These are phyloP conservation scores for Clarkia xantiana DNA, from an alignment of 345 rosid species.

Conservation along the genomic window DNA sequence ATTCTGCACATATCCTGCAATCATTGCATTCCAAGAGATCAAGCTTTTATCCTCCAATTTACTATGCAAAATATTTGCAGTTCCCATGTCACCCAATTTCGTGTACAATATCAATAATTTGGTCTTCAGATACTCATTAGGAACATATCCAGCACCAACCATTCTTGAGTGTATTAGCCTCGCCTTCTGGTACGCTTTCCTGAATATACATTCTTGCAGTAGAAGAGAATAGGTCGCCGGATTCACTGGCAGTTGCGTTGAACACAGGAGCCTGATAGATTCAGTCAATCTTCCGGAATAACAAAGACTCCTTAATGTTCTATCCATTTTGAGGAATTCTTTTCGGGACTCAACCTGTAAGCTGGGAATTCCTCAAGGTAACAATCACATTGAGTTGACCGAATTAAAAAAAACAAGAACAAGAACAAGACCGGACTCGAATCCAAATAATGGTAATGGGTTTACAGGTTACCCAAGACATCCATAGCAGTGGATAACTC, in stretches of 20 bases:
- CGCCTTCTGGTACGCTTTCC: slow-evolving; percentile 28
- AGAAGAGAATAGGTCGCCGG: slow-evolving; percentile 31
- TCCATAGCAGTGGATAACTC: too few relatives aligned
- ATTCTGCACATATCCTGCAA: slow-evolving; percentile 47
- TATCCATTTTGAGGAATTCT: slow-evolving; percentile 25
- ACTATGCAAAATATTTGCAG: slow-evolving; percentile 25
- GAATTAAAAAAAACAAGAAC: neutral
- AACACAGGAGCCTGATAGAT: slow-evolving; percentile 47
- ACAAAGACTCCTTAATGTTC: slow-evolving; percentile 48
- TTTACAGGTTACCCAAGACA: too few relatives aligned
- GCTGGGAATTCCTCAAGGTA: slow-evolving; percentile 32
- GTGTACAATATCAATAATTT: slow-evolving; percentile 49
- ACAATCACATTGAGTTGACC: slow-evolving; percentile 10
- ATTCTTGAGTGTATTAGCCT: slow-evolving; percentile 62
- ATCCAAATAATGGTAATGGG: neutral
- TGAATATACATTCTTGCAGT: slow-evolving; percentile 55
- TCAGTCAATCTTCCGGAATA: slow-evolving; percentile 45
- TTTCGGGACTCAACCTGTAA: slow-evolving; percentile 44
- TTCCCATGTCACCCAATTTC: slow-evolving; percentile 34
- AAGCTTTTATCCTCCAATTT: slow-evolving; percentile 15
- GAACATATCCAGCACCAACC: slow-evolving; percentile 35
- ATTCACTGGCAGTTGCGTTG: slow-evolving; percentile 20
- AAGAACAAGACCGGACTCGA: neutral
- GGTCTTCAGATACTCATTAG: slow-evolving; percentile 33
- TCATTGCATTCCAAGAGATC: slow-evolving; percentile 46